A percentile compares a stretch with the other conserved stretches of the same genome.
These are phyloP conservation scores for Vitis rupestris DNA, from an alignment of 164 flowering plant species.

Conservation along the genomic window DNA sequence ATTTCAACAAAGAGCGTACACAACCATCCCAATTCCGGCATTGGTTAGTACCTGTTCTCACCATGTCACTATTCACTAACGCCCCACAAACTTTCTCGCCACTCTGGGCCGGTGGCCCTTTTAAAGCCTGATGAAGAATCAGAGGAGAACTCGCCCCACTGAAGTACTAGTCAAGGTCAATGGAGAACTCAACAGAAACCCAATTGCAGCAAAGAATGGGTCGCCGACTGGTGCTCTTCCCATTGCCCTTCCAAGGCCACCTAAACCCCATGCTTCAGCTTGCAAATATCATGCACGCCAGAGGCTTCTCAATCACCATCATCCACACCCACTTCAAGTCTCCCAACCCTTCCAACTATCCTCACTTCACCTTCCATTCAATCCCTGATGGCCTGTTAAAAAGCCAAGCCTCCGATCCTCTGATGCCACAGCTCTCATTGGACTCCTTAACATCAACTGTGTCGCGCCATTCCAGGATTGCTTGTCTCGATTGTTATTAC, in stretches of 20 bases:
- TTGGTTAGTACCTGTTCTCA: too few relatives aligned
- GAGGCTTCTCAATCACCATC: slow-evolving; percentile 50
- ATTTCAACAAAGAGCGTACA: too few relatives aligned
- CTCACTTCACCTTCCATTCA: slow-evolving; percentile 38
- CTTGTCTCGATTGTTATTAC: slow-evolving; percentile 21
- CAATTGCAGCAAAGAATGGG: slow-evolving; percentile 3
- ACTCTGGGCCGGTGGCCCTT: too few relatives aligned
- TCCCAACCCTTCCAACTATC: slow-evolving; percentile 31
- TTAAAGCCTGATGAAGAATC: too few relatives aligned
- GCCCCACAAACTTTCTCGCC: too few relatives aligned
- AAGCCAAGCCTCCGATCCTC: neutral
- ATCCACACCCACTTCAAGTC: slow-evolving; percentile 45
- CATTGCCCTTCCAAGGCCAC: slow-evolving; percentile 52
- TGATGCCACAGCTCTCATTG: slow-evolving; percentile 4
- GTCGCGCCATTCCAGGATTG: slow-evolving; percentile 18
- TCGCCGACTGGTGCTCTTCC: slow-evolving; percentile 28
- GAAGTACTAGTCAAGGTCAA: too few relatives aligned
- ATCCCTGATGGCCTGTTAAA: slow-evolving; percentile 19
- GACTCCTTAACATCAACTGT: slow-evolving; percentile 21
- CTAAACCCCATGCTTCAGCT: slow-evolving; percentile 53
- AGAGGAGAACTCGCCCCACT: too few relatives aligned
- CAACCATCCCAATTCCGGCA: too few relatives aligned
- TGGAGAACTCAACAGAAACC: too few relatives aligned
- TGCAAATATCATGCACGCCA: slow-evolving; percentile 34
- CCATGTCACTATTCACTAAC: too few relatives aligned